These are phyloP conservation scores for Colletotrichum sp. DNA, from an alignment of 2,329 filamentous ascomycete genomes.

Conservation along the genomic window DNA sequence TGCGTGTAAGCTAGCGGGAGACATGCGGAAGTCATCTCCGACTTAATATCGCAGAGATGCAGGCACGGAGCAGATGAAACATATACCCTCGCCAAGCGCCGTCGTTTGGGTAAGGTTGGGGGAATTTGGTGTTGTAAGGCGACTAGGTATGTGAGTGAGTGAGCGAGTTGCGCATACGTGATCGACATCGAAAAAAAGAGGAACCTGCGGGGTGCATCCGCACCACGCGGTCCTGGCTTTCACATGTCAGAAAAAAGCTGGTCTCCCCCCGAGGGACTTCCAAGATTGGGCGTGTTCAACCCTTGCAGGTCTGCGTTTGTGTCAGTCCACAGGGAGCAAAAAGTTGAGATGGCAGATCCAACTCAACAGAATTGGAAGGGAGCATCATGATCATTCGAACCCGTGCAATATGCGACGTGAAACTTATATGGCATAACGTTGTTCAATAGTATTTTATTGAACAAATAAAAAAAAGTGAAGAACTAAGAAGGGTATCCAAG, in stretches of 20 bases:
- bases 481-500: conserved; percentile 18
- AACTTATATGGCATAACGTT: not conserved
- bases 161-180: not conserved
- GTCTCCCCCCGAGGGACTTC: not conserved
- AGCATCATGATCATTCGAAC: not conserved
- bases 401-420: not conserved
- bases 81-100: not conserved
- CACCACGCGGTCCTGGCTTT: conserved; percentile 16
- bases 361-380: conserved; percentile 6
- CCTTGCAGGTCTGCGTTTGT: conserved; percentile 8
- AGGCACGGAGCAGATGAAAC: conserved; percentile 13
- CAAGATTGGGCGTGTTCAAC: conserved; percentile 1
- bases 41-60: conserved; percentile 7
- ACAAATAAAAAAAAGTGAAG: not conserved
- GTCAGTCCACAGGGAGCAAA: conserved; percentile 12
- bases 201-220: conserved; percentile 20
- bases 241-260: conserved; percentile 14
- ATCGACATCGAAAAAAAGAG: conserved; percentile 18
- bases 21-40: conserved; percentile 10
- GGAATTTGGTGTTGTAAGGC: not conserved
- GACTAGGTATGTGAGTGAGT: not conserved
- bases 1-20: not conserved
- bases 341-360: conserved; percentile 19
- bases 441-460: not conserved
- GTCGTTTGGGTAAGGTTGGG: not conserved